Conservation (phyloP, 2,329 filamentous ascomycete species). For the Ophiostoma sp. region DNA sequence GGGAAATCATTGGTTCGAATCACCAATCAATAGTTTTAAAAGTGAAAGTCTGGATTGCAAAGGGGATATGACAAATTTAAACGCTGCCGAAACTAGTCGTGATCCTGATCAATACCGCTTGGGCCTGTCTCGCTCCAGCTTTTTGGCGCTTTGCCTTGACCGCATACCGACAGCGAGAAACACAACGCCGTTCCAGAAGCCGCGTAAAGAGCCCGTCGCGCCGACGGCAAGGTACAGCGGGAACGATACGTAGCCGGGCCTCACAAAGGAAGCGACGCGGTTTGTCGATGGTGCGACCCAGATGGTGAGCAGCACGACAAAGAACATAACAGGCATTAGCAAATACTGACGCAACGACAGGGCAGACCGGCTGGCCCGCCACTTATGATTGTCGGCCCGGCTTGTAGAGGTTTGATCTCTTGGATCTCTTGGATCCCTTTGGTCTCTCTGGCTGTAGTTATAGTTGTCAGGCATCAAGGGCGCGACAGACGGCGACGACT, state of each 20-base stretch:
- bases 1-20: no score
- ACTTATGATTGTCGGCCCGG: background rate
- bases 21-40: no score
- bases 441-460: background rate
- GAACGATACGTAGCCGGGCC: slow-evolving; percentile 31
- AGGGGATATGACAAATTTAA: no score
- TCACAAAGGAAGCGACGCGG: slow-evolving; percentile 34
- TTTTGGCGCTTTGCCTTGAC: slow-evolving; percentile 22
- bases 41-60: no score
- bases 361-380: slow-evolving; percentile 29
- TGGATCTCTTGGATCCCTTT: no score
- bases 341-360: slow-evolving; percentile 38
- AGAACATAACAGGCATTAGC: slow-evolving; percentile 38
- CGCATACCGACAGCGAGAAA: slow-evolving; percentile 38
- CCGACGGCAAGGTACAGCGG: slow-evolving; percentile 34
- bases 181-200: slow-evolving; percentile 38
- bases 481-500: slow-evolving; percentile 17
- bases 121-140: background rate
- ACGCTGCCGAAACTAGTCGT: no score
- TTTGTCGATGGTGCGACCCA: slow-evolving; percentile 38
- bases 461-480: background rate
- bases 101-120: background rate
- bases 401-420: background rate
- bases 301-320: slow-evolving; percentile 34
- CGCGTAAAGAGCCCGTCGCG: slow-evolving; percentile 35